phyloP scores from a whole-genome alignment of 352 stramenopile genomes.

The Saprolegnia diclina region DNA sequence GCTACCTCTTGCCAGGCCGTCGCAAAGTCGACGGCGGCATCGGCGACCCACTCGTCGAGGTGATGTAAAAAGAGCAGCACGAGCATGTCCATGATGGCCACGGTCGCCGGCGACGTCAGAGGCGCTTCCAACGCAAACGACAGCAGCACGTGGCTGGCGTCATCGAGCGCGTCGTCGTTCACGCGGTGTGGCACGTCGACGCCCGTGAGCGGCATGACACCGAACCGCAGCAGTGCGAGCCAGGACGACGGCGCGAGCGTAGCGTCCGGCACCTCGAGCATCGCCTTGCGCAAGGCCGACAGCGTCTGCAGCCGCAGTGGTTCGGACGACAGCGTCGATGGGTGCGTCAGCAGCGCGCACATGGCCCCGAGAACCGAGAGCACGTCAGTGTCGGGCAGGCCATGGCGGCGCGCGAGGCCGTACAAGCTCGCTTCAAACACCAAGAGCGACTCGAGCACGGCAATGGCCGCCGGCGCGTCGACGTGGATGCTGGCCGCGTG shows the following conservation, averaged over 20 bases:
- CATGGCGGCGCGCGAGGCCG: background rate
- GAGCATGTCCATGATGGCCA: slow-evolving; percentile 5
- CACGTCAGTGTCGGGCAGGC: background rate
- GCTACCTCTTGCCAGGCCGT: slow-evolving; percentile 13
- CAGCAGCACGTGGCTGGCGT: background rate
- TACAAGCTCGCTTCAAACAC: background rate
- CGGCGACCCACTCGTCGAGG: slow-evolving; percentile 1
- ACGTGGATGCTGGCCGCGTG: background rate
- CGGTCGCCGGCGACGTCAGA: background rate
- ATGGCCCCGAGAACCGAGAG: slow-evolving; percentile 9
- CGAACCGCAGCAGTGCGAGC: slow-evolving; percentile 4
- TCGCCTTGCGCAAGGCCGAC: background rate
- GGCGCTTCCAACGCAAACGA: background rate
- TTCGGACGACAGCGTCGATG: background rate
- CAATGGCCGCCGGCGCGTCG: background rate
- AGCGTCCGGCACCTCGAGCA: background rate
- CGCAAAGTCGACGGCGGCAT: background rate
- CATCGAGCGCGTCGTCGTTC: background rate
- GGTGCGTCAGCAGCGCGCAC: background rate
- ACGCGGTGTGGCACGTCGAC: background rate
- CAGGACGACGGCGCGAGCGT: slow-evolving; percentile 1
- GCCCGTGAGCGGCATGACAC: background rate
- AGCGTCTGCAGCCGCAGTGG: background rate
- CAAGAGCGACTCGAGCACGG: background rate
- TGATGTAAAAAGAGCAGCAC: slow-evolving; percentile 14